phyloP scores from a whole-genome alignment of 805 yeast genomes.

The Myxozyma neotropica region DNA sequence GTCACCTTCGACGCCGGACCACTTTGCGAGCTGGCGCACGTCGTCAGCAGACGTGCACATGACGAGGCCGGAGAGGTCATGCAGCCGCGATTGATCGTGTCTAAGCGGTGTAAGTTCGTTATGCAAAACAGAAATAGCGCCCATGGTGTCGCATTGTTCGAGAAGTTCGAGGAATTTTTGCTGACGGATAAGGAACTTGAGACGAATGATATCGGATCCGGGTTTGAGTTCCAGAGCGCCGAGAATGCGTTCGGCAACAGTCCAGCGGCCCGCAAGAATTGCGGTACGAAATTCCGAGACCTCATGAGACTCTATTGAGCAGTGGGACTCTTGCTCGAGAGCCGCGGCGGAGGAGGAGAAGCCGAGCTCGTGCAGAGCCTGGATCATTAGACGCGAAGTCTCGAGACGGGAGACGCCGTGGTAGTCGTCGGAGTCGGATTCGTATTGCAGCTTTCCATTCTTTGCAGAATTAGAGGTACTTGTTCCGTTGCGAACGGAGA shows the following conservation, averaged over 20 bases:
- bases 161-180: conserved; percentile 50
- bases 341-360: conserved; percentile 46
- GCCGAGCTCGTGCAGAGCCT: conserved; percentile 55
- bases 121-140: conserved; percentile 48
- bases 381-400: conserved; percentile 54
- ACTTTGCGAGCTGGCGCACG: conserved; percentile 40
- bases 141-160: conserved; percentile 39
- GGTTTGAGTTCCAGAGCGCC: conserved; percentile 37
- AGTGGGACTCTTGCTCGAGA: conserved; percentile 47
- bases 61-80: conserved; percentile 38
- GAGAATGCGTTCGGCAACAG: conserved; percentile 43
- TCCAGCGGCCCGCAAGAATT: conserved; percentile 50
- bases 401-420: conserved; percentile 43
- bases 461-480: background rate
- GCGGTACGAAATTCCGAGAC: conserved; percentile 48
- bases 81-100: conserved; percentile 38
- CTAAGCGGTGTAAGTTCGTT: conserved; percentile 43
- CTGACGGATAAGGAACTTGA: conserved; percentile 45
- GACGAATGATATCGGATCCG: conserved; percentile 35
- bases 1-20: conserved; percentile 41
- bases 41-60: conserved; percentile 40
- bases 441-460: background rate
- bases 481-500: background rate
- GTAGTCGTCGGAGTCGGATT: conserved; percentile 23
- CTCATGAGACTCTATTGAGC: conserved; percentile 46